Base-by-base conservation (phyloP, 2,329 filamentous ascomycete species). In the Aureobasidium sp. region DNA sequence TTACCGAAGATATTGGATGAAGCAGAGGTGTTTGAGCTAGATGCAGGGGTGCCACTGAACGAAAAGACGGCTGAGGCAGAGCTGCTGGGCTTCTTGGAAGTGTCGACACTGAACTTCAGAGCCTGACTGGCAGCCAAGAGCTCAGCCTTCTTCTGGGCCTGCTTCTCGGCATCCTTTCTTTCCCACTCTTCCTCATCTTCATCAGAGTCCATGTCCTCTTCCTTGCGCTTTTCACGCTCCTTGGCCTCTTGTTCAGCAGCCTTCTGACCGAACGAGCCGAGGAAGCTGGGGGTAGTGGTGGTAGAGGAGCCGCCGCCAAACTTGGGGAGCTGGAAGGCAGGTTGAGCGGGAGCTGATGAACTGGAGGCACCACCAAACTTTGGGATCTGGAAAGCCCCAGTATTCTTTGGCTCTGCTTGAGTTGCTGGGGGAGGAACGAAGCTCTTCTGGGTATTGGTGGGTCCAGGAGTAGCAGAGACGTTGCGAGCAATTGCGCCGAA, bases 101-200 rank as follows among this genome's bases (percentile, higher is more conserved):
- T 20, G 27, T 60, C 67, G 51, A 74, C 31, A 45, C 59, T 66
- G 47, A 45, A 61, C 55, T 44, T 64, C 41, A 67, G 66, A 65
- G 34, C 72, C 73, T 73, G 73, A 3, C 72, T 66, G 36, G 71
- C 69, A 34, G 75, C 71, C 44, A 74, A 74, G 47, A 78, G 67
- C 64, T 77, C 73, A 51, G 73, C 70, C 31, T 71, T 72, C 69
- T 80, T 81, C 44, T 75, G 75, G 31, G 72, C 74, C 65, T 79
- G 77, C 66, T 77, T 70, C 66, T 78, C 77, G 44, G 74, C 74
- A 66, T 81, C 72, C 62, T 73, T 71, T 60, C 75, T 74, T 62
- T 79, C 76, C 76, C 78, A 82, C 51, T 78, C 74, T 65, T 79
- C 76, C 47, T 81, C 77, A 45, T 81, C 79, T 60, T 80, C 78